These are phyloP conservation scores for Colletotrichum aenigma DNA, from an alignment of 2,329 filamentous ascomycete species.

Conservation along the genomic window DNA sequence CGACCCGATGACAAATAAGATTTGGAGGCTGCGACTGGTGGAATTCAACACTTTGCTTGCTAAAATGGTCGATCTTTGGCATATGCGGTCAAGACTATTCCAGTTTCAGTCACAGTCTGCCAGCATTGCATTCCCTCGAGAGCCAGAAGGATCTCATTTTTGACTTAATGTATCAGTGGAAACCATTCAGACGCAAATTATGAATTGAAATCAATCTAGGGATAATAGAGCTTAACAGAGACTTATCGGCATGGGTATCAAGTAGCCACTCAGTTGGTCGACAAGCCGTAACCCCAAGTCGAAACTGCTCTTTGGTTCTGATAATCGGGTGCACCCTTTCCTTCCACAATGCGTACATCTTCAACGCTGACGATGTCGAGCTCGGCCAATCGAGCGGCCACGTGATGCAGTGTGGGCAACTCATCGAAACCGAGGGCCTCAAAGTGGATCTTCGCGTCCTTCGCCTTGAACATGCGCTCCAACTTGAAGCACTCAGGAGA, in stretches of 20 bases:
- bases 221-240: neutral
- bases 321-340: constrained; percentile 36
- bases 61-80: neutral
- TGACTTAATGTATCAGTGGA: neutral
- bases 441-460: constrained; percentile 44
- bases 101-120: neutral
- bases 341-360: constrained; percentile 38
- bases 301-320: neutral
- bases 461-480: constrained; percentile 38
- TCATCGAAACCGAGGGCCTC: constrained; percentile 54
- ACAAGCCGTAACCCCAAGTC: neutral
- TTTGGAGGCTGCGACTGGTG: neutral
- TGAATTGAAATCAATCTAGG: neutral
- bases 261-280: neutral
- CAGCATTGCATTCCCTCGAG: neutral
- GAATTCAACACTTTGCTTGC: neutral
- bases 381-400: constrained; percentile 54
- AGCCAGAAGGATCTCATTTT: neutral
- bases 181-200: neutral
- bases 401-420: constrained; percentile 65
- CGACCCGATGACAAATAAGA: neutral
- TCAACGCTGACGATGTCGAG: constrained; percentile 59
- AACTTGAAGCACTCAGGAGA: constrained; percentile 26
- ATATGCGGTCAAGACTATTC: neutral
- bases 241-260: neutral